Conservation (phyloP, 805 yeast genomes). For the Scheffersomyces lignosus region DNA sequence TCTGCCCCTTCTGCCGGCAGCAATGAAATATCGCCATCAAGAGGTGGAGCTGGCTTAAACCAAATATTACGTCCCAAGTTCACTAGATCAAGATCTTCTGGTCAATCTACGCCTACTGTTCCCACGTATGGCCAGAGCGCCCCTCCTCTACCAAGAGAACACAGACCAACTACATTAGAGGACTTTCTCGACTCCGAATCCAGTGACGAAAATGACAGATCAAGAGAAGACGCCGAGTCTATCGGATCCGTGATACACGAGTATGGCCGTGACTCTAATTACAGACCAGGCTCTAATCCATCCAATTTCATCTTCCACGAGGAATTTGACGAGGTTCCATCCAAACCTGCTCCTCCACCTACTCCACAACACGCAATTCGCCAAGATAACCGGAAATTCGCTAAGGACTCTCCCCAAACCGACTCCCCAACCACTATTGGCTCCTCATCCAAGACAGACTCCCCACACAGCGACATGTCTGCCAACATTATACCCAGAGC, state of each 20-base stretch:
- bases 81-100: conserved; percentile 18
- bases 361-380: conserved; percentile 1
- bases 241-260: too few species aligned
- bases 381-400: not conserved
- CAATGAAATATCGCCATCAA: conserved; percentile 4
- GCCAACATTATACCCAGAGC: not conserved
- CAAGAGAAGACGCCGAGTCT: too few species aligned
- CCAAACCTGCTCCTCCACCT: conserved; percentile 3
- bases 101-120: not conserved
- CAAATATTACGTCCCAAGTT: conserved; percentile 20
- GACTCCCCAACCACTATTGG: conserved; percentile 1
- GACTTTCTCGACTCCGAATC: conserved; percentile 44
- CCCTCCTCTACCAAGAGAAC: conserved; percentile 4
- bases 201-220: too few species aligned
- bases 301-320: conserved; percentile 12
- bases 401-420: conserved; percentile 3
- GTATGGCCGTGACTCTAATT: too few species aligned
- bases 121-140: not conserved
- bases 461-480: not conserved
- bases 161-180: conserved; percentile 21
- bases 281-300: too few species aligned
- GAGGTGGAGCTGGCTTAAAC: conserved; percentile 8
- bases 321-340: conserved; percentile 3
- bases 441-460: conserved; percentile 5
- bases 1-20: conserved; percentile 6